Conservation (phyloP, 495 filamentous ascomycete species). For the Lineolata rhizophorae region DNA sequence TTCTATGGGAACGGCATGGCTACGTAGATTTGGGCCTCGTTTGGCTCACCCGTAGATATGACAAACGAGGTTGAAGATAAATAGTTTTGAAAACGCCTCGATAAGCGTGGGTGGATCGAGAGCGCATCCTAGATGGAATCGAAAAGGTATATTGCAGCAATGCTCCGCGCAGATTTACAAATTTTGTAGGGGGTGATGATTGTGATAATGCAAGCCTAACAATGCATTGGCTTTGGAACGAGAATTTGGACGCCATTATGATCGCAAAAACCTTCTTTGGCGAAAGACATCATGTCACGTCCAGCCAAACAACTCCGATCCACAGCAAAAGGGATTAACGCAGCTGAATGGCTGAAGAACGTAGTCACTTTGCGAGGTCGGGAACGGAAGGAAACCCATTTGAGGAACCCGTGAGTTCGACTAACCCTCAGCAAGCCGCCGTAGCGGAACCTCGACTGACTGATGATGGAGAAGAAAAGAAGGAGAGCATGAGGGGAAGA, state of each 20-base stretch:
- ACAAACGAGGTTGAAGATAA: background rate
- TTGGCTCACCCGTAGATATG: background rate
- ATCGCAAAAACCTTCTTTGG: conserved; percentile 3
- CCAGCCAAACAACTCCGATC: conserved; percentile 31
- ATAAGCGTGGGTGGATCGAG: background rate
- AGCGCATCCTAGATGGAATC: background rate
- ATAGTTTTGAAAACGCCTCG: background rate
- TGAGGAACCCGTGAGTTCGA: conserved; percentile 14
- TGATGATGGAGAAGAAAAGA: conserved; percentile 25
- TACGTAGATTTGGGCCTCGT: background rate
- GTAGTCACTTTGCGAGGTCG: conserved; percentile 25
- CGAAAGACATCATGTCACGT: conserved; percentile 19
- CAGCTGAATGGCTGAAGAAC: conserved; percentile 22
- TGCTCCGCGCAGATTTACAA: too few species aligned
- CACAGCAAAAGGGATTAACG: conserved; percentile 18
- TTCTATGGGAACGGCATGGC: background rate
- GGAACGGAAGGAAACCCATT: conserved; percentile 34
- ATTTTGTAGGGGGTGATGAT: background rate
- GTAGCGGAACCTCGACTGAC: conserved; percentile 25
- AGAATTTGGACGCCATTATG: conserved; percentile 5
- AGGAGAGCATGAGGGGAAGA: too few species aligned
- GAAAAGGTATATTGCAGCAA: too few species aligned
- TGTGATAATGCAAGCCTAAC: background rate
- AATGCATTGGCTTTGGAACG: background rate
- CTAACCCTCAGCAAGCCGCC: conserved; percentile 33